Conservation (phyloP, 768 basidiomycete genomes). For the Lactarius deliciosus region DNA sequence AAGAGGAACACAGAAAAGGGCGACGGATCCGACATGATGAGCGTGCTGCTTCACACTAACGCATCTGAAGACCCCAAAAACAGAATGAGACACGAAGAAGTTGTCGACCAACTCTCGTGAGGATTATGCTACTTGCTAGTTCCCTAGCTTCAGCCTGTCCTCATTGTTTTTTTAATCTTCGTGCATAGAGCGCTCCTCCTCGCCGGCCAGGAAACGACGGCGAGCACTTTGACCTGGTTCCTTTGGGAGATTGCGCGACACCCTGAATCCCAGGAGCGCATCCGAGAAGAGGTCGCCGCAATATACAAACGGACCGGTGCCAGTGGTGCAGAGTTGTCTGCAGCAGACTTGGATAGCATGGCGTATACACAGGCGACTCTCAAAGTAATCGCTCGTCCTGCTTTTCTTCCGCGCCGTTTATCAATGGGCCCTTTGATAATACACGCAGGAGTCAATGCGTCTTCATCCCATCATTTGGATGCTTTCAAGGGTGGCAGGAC, state of each 20-base stretch:
- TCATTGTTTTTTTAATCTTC: not conserved
- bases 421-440: too few relatives aligned
- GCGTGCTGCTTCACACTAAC: constrained; percentile 18
- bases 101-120: constrained; percentile 24
- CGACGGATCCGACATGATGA: constrained; percentile 18
- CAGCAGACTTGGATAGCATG: constrained; percentile 24
- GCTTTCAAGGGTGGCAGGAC: constrained; percentile 11
- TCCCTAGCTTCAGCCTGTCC: not conserved
- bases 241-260: constrained; percentile 29
- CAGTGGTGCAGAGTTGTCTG: constrained; percentile 5
- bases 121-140: not conserved
- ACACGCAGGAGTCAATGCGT: constrained; percentile 26
- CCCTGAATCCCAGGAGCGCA: constrained; percentile 22
- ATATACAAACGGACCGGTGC: constrained; percentile 1
- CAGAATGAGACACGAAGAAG: constrained; percentile 6
- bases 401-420: not conserved
- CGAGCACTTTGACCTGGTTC: constrained; percentile 24
- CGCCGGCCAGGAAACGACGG: constrained; percentile 32
- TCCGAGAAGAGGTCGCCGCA: constrained; percentile 27
- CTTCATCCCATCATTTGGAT: constrained; percentile 24
- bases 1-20: constrained; percentile 6
- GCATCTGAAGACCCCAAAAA: constrained; percentile 11
- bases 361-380: constrained; percentile 20
- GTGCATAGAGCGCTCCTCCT: constrained; percentile 25
- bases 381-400: constrained; percentile 13